Conservation (phyloP, 2,329 filamentous ascomycete genomes). For the Fusarium sp. region DNA sequence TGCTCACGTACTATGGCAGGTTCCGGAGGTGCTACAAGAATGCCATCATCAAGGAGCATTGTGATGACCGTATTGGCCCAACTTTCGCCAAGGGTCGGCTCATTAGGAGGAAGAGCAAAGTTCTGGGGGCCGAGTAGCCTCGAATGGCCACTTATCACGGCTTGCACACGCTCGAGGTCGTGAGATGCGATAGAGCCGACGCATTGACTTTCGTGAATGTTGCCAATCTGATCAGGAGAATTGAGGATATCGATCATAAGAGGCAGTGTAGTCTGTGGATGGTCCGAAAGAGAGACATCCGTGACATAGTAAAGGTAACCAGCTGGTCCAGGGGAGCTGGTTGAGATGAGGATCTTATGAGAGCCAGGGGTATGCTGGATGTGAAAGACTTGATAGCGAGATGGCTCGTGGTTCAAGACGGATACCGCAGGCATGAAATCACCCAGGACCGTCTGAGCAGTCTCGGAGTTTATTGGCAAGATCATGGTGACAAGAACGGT, state of each 20-base stretch:
- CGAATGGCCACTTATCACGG: conserved; percentile 24
- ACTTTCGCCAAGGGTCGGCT: conserved; percentile 7
- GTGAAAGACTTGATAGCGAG: conserved; percentile 34
- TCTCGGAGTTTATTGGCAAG: not conserved
- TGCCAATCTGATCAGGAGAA: conserved; percentile 12
- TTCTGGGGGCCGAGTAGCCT: conserved; percentile 1
- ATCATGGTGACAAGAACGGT: conserved; percentile 7
- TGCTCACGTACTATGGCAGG: conserved; percentile 1
- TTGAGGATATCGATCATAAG: conserved; percentile 16
- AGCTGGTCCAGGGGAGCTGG: conserved; percentile 11
- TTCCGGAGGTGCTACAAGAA: conserved; percentile 30
- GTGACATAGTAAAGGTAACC: conserved; percentile 30
- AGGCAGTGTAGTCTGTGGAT: conserved; percentile 10
- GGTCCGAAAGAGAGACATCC: not conserved
- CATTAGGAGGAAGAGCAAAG: not conserved
- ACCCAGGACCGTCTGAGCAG: not conserved
- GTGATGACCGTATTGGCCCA: conserved; percentile 27
- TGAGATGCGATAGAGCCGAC: conserved; percentile 40
- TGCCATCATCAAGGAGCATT: conserved; percentile 18
- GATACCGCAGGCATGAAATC: conserved; percentile 2
- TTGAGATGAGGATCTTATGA: conserved; percentile 38
- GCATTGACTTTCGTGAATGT: conserved; percentile 20
- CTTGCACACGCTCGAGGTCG: conserved; percentile 27
- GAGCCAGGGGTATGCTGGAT: conserved; percentile 28
- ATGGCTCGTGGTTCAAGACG: not conserved